Conservation (phyloP, 306 rosid genomes). For the Hippophae tibetana region DNA sequence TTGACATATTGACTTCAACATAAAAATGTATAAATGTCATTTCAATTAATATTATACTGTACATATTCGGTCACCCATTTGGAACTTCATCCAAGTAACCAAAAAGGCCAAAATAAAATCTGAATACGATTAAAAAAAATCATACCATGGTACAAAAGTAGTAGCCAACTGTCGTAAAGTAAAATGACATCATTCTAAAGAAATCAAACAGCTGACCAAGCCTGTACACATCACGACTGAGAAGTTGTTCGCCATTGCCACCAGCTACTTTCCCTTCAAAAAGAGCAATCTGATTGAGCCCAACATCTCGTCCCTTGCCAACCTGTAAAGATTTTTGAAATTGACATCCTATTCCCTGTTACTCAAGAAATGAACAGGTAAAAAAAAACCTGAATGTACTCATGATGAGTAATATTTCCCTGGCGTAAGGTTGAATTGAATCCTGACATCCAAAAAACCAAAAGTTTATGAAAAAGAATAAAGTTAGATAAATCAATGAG, state of each 20-base stretch:
- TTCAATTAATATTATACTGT: too few species aligned
- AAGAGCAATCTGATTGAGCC: constrained; percentile 86
- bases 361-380: constrained; percentile 4
- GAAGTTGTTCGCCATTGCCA: constrained; percentile 97
- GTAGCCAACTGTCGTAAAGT: constrained; percentile 83
- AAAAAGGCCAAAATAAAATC: not conserved
- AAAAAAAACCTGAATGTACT: constrained; percentile 74
- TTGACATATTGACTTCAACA: too few species aligned
- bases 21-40: too few species aligned
- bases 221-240: constrained; percentile 92
- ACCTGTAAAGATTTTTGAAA: constrained; percentile 55
- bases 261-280: constrained; percentile 89
- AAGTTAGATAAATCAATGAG: not conserved
- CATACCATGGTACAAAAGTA: constrained; percentile 88
- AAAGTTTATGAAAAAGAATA: constrained; percentile 6
- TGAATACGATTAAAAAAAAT: not conserved
- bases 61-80: not conserved
- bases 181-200: constrained; percentile 94
- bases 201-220: constrained; percentile 95
- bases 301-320: constrained; percentile 95
- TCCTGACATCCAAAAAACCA: constrained; percentile 39
- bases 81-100: not conserved
- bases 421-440: constrained; percentile 93
- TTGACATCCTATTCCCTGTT: constrained; percentile 6
- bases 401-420: constrained; percentile 93